Evolutionary conservation across 768 basidiomycete species (phyloP).

Genomic region (Chiua virens): DNA sequence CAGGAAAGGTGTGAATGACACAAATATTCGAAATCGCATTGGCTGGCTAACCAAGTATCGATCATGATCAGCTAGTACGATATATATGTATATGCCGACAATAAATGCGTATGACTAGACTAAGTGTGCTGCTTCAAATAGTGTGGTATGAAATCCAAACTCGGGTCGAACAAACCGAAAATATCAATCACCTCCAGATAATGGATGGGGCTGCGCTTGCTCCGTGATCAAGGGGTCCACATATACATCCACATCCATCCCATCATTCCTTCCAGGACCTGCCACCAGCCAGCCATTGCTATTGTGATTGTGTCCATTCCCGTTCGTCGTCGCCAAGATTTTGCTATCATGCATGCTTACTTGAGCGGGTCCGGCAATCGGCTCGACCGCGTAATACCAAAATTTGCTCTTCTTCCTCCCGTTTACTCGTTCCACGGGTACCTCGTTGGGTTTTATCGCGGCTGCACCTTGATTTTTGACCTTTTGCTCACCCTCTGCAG

Average conservation of each 20-base stretch:
- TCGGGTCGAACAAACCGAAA: conserved; percentile 9
- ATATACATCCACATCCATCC: conserved; percentile 26
- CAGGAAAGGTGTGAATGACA: conserved; percentile 8
- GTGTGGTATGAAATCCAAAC: conserved; percentile 30
- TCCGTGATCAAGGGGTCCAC: conserved; percentile 18
- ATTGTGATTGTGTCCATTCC: conserved; percentile 16
- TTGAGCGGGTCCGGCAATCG: conserved; percentile 39
- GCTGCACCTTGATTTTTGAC: conserved; percentile 60
- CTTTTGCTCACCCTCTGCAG: conserved; percentile 37
- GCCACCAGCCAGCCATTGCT: conserved; percentile 6
- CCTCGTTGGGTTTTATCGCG: conserved; percentile 67
- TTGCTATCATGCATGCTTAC: conserved; percentile 13
- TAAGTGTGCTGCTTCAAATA: conserved; percentile 23
- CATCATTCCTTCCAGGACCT: conserved; percentile 1
- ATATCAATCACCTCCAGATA: conserved; percentile 13
- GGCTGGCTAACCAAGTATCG: too few relatives aligned
- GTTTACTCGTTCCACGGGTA: conserved; percentile 71
- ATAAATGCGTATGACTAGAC: conserved; percentile 30
- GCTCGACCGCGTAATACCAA: conserved; percentile 88
- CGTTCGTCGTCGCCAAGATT: conserved; percentile 19
- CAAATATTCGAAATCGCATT: too few relatives aligned
- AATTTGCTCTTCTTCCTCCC: conserved; percentile 86
- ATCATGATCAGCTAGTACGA: conserved; percentile 12
- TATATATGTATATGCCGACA: conserved; percentile 11
- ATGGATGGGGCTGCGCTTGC: conserved; percentile 9